These are phyloP conservation scores for Aspergillus biplanus DNA, from an alignment of 495 filamentous ascomycete species.

Conservation along the genomic window DNA sequence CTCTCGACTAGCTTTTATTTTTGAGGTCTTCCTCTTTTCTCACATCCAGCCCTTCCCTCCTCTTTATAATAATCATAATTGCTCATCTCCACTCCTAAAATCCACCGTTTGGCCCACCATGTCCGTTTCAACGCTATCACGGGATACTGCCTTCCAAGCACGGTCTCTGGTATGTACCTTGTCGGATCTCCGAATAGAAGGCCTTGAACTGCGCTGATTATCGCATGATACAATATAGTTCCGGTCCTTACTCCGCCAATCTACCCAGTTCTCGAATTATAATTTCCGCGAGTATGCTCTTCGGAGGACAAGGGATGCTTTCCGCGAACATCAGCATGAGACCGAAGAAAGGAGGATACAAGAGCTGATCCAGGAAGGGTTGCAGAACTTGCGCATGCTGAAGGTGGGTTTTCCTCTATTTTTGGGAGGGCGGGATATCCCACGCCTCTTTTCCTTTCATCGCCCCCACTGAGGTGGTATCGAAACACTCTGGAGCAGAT, in stretches of 20 bases:
- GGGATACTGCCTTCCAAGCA: slow-evolving; percentile 70
- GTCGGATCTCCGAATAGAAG: neutral
- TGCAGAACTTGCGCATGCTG: slow-evolving; percentile 85
- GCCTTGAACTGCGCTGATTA: neutral
- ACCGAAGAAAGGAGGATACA: slow-evolving; percentile 78
- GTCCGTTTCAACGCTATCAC: slow-evolving; percentile 58
- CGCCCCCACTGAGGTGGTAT: neutral
- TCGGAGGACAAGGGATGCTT: slow-evolving; percentile 84
- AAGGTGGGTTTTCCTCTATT: slow-evolving; percentile 66
- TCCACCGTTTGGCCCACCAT: slow-evolving; percentile 28
- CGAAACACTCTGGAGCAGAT: neutral
- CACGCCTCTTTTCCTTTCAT: neutral
- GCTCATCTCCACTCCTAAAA: slow-evolving; percentile 42
- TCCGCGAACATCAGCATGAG: slow-evolving; percentile 72
- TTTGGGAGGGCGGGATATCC: neutral
- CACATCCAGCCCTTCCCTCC: slow-evolving; percentile 10
- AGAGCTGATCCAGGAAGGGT: slow-evolving; percentile 83
- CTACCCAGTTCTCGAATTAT: slow-evolving; percentile 86
- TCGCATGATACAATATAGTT: slow-evolving; percentile 59
- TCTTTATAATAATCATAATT: neutral
- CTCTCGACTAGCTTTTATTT: slow-evolving; percentile 2
- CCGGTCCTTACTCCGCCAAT: slow-evolving; percentile 86
- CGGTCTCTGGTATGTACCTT: slow-evolving; percentile 65
- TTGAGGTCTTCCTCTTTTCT: neutral
- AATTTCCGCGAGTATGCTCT: slow-evolving; percentile 97